Conservation (phyloP, 768 basidiomycete genomes). For the Tephrocybe sp. region DNA sequence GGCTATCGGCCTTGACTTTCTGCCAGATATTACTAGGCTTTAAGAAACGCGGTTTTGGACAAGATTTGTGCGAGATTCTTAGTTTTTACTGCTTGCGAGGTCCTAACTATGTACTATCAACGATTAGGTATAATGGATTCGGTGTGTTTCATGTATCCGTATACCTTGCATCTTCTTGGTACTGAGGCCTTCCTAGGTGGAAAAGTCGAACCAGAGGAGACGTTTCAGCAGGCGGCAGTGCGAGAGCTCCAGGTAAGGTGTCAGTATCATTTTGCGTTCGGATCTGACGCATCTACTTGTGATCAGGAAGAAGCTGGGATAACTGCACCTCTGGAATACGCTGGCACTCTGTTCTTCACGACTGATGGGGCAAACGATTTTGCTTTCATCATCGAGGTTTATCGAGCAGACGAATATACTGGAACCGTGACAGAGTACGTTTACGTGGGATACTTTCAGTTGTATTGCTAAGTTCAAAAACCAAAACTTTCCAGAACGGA, state of each 20-base stretch:
- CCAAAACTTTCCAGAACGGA: constrained; percentile 55
- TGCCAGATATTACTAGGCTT: constrained; percentile 65
- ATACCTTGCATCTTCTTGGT: neutral
- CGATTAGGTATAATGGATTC: constrained; percentile 78
- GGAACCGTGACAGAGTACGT: constrained; percentile 69
- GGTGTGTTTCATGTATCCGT: constrained; percentile 33
- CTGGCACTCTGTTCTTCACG: constrained; percentile 63
- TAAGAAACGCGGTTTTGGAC: constrained; percentile 79
- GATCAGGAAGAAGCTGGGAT: constrained; percentile 83
- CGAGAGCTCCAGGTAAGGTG: constrained; percentile 62
- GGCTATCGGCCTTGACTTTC: neutral
- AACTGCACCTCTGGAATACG: constrained; percentile 56
- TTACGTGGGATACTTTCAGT: neutral
- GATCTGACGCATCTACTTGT: neutral
- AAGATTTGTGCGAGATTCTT: constrained; percentile 44
- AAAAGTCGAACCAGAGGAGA: constrained; percentile 78
- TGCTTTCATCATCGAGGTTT: constrained; percentile 74
- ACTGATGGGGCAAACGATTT: constrained; percentile 46
- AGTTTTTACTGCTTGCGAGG: neutral
- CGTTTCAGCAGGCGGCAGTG: constrained; percentile 62
- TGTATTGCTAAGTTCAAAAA: neutral
- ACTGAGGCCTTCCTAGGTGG: constrained; percentile 40
- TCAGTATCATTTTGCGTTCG: neutral
- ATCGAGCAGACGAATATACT: constrained; percentile 55
- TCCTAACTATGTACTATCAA: constrained; percentile 3